Percentiles rank a stretch among this genome's conserved stretches.
Evolutionary conservation across 2,329 filamentous ascomycete species (phyloP).

Genomic region (Plenodomus tracheiphilus): DNA sequence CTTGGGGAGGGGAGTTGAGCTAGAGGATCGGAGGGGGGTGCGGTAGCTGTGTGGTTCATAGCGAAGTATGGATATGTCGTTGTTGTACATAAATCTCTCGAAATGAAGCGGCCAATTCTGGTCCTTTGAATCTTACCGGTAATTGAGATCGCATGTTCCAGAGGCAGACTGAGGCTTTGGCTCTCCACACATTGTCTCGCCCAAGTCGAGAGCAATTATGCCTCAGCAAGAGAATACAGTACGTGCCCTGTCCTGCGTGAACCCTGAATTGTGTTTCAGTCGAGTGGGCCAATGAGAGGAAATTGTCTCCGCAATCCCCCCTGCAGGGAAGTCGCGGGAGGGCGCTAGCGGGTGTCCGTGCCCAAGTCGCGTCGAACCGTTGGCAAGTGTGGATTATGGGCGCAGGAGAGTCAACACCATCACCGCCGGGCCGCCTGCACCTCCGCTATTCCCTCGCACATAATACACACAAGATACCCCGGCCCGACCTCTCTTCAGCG

Average conservation of each 20-base stretch:
- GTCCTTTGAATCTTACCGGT: too few relatives aligned
- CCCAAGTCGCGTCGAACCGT: conserved; percentile 22
- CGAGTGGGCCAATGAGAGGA: conserved; percentile 20
- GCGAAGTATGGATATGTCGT: background rate
- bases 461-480: conserved; percentile 1
- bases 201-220: too few relatives aligned
- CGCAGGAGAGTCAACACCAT: conserved; percentile 21
- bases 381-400: conserved; percentile 1
- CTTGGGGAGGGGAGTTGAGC: conserved; percentile 18
- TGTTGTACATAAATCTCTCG: too few relatives aligned
- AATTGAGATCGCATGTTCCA: too few relatives aligned
- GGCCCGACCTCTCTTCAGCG: conserved; percentile 9
- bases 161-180: too few relatives aligned
- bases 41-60: background rate
- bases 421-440: conserved; percentile 17
- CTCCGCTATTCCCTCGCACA: conserved; percentile 7
- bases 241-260: too few relatives aligned
- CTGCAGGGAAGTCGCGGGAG: conserved; percentile 25
- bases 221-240: too few relatives aligned
- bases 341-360: conserved; percentile 10
- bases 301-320: conserved; percentile 23
- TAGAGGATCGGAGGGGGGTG: conserved; percentile 21
- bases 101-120: too few relatives aligned
- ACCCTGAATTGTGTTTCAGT: too few relatives aligned
- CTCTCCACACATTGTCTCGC: too few relatives aligned